Evolutionary conservation across 1,284 basidiomycete genomes (phyloP).

Genomic region (Earliella scabrosa): DNA sequence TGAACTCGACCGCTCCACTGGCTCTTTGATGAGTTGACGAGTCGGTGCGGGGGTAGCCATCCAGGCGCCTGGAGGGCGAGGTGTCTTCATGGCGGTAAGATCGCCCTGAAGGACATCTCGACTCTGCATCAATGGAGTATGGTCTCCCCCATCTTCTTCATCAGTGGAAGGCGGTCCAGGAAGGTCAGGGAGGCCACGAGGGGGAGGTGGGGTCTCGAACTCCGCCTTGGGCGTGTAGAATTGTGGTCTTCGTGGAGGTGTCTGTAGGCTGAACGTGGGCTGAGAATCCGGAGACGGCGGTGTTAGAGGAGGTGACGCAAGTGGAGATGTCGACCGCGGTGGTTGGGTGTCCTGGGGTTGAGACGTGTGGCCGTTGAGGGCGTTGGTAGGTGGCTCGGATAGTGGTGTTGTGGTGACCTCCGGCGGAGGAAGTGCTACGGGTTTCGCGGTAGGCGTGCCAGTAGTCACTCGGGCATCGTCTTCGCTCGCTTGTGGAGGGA

Average conservation of each 20-base stretch:
- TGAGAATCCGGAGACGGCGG: slow-evolving; percentile 17
- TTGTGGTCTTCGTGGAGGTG: slow-evolving; percentile 54
- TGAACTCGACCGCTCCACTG: slow-evolving; percentile 21
- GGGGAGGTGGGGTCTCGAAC: slow-evolving; percentile 66
- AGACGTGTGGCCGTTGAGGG: not conserved
- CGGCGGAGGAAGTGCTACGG: slow-evolving; percentile 31
- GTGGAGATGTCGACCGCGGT: slow-evolving; percentile 16
- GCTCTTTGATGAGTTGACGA: slow-evolving; percentile 23
- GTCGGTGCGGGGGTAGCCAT: slow-evolving; percentile 54
- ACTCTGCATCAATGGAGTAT: slow-evolving; percentile 30
- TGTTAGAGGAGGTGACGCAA: slow-evolving; percentile 20
- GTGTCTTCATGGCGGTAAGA: slow-evolving; percentile 57
- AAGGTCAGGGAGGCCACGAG: slow-evolving; percentile 47
- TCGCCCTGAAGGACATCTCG: slow-evolving; percentile 28
- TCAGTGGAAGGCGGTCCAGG: slow-evolving; percentile 57
- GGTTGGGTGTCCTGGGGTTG: not conserved
- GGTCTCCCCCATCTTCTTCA: slow-evolving; percentile 43
- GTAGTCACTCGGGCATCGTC: slow-evolving; percentile 36
- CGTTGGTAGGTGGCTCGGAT: slow-evolving; percentile 6
- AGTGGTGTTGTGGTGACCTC: slow-evolving; percentile 29
- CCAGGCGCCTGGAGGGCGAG: slow-evolving; percentile 73
- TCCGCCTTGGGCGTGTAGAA: slow-evolving; percentile 47
- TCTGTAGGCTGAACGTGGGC: slow-evolving; percentile 33
- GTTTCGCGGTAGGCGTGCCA: slow-evolving; percentile 44
- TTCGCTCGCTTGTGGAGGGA: slow-evolving; percentile 39